Percentiles rank a stretch among this genome's conserved stretches.
Conservation (phyloP, 257 asterid species). For the Ilex aquifolium region DNA sequence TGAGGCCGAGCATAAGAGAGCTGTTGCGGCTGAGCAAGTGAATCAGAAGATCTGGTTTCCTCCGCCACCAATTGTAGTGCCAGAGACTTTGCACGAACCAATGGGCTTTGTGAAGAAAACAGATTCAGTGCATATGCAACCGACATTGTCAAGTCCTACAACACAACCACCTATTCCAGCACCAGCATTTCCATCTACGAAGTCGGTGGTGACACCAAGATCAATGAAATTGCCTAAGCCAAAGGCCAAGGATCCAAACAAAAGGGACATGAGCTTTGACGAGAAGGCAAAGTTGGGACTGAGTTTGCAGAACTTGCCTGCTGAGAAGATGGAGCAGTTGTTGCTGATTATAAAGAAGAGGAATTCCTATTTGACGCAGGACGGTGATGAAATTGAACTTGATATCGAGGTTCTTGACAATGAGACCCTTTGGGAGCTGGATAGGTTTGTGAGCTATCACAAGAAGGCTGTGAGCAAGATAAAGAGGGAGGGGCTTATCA, state of each 20-base stretch:
- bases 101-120: neutral
- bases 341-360: constrained; percentile 18
- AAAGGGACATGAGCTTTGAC: constrained; percentile 16
- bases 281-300: constrained; percentile 16
- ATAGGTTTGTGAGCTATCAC: constrained; percentile 9
- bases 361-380: constrained; percentile 15
- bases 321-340: constrained; percentile 18
- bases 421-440: constrained; percentile 34
- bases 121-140: neutral
- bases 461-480: constrained; percentile 10
- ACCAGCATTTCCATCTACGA: neutral
- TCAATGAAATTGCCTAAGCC: constrained; percentile 11
- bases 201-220: neutral
- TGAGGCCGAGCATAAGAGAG: constrained; percentile 6
- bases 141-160: constrained; percentile 1
- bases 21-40: constrained; percentile 6
- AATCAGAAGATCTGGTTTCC: neutral
- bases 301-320: constrained; percentile 17
- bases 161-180: constrained; percentile 3
- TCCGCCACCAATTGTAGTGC: neutral
- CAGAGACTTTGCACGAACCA: neutral
- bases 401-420: constrained; percentile 24
- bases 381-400: constrained; percentile 26
- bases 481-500: constrained; percentile 1
- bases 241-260: constrained; percentile 11